Evolutionary conservation across 352 stramenopile species (phyloP), one percentile per base, ranked within the genome.

Genomic region (Pythium phragmiticola): DNA sequence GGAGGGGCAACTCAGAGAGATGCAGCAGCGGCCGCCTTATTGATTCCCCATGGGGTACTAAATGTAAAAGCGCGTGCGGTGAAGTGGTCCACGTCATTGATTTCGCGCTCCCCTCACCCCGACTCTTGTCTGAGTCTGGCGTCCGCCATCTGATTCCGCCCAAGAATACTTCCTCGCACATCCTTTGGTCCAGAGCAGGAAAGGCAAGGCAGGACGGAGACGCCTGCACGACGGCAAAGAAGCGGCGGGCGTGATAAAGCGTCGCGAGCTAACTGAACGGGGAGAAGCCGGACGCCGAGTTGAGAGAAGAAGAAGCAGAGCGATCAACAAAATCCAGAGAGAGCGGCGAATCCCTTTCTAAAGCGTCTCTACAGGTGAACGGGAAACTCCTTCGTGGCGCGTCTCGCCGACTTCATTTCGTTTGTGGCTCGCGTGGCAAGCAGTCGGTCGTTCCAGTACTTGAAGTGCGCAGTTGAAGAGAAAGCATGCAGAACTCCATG

Each of bases 401-500:
- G 34, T 39, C 34, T 39, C 11, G 7, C 34, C 7, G 11, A 39
- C 34, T 39, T 39, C 34, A 39, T 39, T 39, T 39, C 11, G 7
- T 14, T 9, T 39, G 26, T 21, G 49, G 9, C 45, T 17, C 39
- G 13, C 14, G 39, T 46, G 39, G 13, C 3, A 46, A 9, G 39
- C 39, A 46, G 39, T 46, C 17, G 37, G 11, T 42, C 14, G 37
- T 42, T 42, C 37, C 37, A 3, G 26, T 30, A 30, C 37, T 42
- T 42, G 37, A 42, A 42, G 34, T 39, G 11, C 4, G 11, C 39
- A 21, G 8, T 8, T 8, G 39, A 21, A 17, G 11, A 60, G 4
- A 34, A 28, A 41, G 39, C 9, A 69, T 69, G 63, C 63, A 69
- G 8, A 58, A 65, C 48, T 69, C 63, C 45, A 63, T 58, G 51